phyloP scores from a whole-genome alignment of 2,329 filamentous ascomycete genomes.

The Colletotrichum sp. region DNA sequence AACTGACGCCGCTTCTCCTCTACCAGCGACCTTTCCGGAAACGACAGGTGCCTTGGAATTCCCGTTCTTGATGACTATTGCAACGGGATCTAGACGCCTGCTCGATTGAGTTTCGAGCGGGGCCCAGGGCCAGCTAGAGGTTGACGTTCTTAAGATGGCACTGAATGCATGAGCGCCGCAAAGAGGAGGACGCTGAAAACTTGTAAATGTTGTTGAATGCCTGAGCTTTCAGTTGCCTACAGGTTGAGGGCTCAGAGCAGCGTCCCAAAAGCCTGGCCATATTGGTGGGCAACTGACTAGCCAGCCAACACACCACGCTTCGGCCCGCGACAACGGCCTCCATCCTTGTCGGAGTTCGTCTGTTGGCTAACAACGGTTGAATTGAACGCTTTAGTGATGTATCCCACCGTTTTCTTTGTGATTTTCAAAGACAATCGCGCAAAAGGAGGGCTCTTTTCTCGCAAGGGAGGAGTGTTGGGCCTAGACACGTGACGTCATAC shows the following conservation, averaged over 20 bases:
- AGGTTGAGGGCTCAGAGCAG: background rate
- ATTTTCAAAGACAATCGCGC: background rate
- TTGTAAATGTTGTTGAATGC: background rate
- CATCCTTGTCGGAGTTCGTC: background rate
- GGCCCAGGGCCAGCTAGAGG: background rate
- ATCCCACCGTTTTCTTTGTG: too few relatives aligned
- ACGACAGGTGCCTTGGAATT: background rate
- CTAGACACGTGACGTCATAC: slow-evolving; percentile 16
- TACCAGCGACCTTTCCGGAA: background rate
- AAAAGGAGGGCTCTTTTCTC: background rate
- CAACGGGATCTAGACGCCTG: background rate
- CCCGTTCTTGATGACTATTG: background rate
- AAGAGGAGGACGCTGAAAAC: background rate
- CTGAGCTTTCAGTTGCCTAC: background rate
- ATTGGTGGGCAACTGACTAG: background rate
- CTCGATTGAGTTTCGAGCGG: background rate
- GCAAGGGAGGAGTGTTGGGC: background rate
- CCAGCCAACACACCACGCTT: background rate
- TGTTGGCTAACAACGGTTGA: background rate
- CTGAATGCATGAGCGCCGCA: background rate
- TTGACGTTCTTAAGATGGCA: background rate
- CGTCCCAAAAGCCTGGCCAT: background rate
- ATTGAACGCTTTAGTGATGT: background rate
- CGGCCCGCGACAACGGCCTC: background rate
- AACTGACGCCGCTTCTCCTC: background rate